Percentiles rank a stretch among this genome's conserved stretches.
These are phyloP conservation scores for Xylaria palmicola DNA, from an alignment of 495 filamentous ascomycete genomes.

Conservation along the genomic window DNA sequence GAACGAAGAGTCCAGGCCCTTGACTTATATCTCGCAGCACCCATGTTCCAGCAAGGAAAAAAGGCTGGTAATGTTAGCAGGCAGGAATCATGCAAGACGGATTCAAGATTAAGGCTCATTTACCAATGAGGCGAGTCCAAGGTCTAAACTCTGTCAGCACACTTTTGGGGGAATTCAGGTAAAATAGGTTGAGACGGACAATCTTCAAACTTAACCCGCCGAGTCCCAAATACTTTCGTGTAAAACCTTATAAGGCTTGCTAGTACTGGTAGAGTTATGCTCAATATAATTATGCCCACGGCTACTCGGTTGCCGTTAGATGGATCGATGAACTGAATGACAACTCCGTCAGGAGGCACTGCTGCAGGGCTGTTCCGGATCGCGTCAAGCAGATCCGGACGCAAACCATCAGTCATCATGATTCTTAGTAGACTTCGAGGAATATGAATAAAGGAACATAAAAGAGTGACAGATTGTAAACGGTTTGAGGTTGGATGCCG, in stretches of 20 bases:
- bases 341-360: background rate
- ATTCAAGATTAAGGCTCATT: background rate
- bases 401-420: background rate
- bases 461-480: background rate
- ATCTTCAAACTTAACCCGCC: background rate
- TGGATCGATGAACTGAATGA: background rate
- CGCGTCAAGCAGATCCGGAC: background rate
- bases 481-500: no score
- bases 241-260: background rate
- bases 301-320: background rate
- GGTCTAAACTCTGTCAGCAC: background rate
- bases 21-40: background rate
- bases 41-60: background rate
- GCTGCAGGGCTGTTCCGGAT: background rate
- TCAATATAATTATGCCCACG: background rate
- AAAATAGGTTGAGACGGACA: background rate
- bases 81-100: background rate
- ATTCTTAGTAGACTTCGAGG: no score
- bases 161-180: background rate
- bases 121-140: constrained; percentile 3
- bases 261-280: background rate
- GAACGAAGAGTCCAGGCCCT: background rate
- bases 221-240: background rate
- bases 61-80: background rate
- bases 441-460: background rate